Evolutionary conservation across 805 yeast species (phyloP), one percentile per base, ranked within the genome.

Genomic region (Blastobotrys chiropterorum): DNA sequence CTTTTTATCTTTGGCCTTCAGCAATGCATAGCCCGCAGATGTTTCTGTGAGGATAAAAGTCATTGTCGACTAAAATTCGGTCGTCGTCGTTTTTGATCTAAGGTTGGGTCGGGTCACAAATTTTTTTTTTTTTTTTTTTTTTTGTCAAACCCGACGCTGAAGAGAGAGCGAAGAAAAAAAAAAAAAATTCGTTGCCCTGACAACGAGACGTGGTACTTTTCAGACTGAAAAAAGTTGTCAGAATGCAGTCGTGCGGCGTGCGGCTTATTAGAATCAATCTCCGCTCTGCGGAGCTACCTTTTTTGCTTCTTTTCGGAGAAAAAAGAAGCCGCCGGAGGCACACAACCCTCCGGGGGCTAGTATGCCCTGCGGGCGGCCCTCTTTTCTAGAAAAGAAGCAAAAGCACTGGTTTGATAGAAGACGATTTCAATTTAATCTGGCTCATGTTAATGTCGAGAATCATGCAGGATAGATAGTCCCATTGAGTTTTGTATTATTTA

Each of bases 1-100:
- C 79, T 92, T 92, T 78, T 94, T 94, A 79, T 94, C 98, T 58
- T 96, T 85, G 53, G 97, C 96, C 77, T 94, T 94, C 69, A 94
- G 81, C 68, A 94, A 80, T 68, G 99, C 99, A 72, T 94, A 94
- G 68, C 99, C 99, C 49, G 99, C 99, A 58, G 99, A 87, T 59
- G 99, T 94, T 78, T 94, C 99, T 56, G 98, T 86, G 70, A 92
- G 82, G 67, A 92, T 64, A 53, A 69, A 67, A 38, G 72, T 63
- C 72, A 68, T 68, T 49, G 16, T 45, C 31, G n/a, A n/a, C n/a
- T n/a, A n/a, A n/a, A n/a, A 8, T 21, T 22, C 16, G 47, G 39
- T 46, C 3, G 30, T n/a, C 11, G 46, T 19, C 11, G 30, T 44
- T 44, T 13, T n/a, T n/a, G 3, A 16, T 20, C 44, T 14, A 41